Evolutionary conservation across 2,329 filamentous ascomycete genomes (phyloP).

Genomic region (Taxawa tesnikishii): DNA sequence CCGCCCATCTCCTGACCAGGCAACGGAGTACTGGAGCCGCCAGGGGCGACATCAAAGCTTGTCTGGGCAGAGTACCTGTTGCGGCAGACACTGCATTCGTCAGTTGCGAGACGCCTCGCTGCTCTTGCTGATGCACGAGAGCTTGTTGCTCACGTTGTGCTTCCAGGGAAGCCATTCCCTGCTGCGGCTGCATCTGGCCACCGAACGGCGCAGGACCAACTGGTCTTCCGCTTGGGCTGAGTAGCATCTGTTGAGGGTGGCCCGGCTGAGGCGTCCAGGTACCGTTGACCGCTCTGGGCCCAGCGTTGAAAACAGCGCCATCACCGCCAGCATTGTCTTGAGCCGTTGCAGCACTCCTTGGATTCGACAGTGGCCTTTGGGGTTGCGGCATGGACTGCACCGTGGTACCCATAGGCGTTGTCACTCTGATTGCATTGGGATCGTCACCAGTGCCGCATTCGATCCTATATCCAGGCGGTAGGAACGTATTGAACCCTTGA

Average conservation of each 20-base stretch:
- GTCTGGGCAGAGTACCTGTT: conserved; percentile 33
- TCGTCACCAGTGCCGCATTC: conserved; percentile 91
- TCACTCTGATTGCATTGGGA: conserved; percentile 90
- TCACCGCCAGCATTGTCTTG: conserved; percentile 4
- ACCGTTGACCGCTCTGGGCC: conserved; percentile 16
- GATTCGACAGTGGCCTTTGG: conserved; percentile 29
- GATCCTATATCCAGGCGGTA: conserved; percentile 89
- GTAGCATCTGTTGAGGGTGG: conserved; percentile 23
- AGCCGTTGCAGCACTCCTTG: conserved; percentile 23
- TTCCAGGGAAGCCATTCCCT: conserved; percentile 10
- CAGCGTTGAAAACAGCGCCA: conserved; percentile 5
- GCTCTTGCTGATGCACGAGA: conserved; percentile 41
- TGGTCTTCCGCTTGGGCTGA: conserved; percentile 31
- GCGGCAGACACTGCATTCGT: conserved; percentile 52
- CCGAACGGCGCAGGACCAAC: conserved; percentile 26
- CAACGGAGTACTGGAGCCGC: conserved; percentile 31
- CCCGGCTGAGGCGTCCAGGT: conserved; percentile 28
- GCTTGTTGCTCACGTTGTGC: conserved; percentile 17
- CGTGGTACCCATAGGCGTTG: conserved; percentile 94
- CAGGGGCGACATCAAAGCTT: conserved; percentile 33
- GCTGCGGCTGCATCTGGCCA: conserved; percentile 13
- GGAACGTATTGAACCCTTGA: conserved; percentile 90
- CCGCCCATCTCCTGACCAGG: conserved; percentile 51
- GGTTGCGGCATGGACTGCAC: conserved; percentile 66
- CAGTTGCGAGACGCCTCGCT: conserved; percentile 52